A percentile compares a stretch with the other conserved stretches of the same genome.
phyloP scores from a whole-genome alignment of 2,329 filamentous ascomycete genomes.

The Colletotrichum camelliae region DNA sequence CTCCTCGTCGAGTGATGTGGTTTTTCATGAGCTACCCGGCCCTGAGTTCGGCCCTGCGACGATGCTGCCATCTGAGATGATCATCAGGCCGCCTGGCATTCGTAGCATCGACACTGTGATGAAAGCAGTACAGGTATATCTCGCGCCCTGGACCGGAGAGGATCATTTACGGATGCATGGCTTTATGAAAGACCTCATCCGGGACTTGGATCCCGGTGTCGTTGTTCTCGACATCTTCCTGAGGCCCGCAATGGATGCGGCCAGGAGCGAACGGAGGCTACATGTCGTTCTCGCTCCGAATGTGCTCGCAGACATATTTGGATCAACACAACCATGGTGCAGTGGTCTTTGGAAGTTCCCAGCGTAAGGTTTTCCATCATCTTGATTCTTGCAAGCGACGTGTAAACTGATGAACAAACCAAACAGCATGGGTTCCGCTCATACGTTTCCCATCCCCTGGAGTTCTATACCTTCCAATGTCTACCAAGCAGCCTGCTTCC shows the following conservation, averaged over 20 bases:
- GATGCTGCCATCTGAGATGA: slow-evolving; percentile 15
- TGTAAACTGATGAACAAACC: neutral
- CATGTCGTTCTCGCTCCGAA: slow-evolving; percentile 49
- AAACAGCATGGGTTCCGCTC: slow-evolving; percentile 44
- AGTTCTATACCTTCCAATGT: slow-evolving; percentile 46
- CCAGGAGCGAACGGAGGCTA: slow-evolving; percentile 26
- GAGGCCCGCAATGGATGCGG: slow-evolving; percentile 28
- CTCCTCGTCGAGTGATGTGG: slow-evolving; percentile 20
- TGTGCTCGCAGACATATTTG: slow-evolving; percentile 43
- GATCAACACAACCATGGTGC: slow-evolving; percentile 41
- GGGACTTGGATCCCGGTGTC: slow-evolving; percentile 34
- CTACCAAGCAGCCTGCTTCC: slow-evolving; percentile 24
- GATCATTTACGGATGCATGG: slow-evolving; percentile 34
- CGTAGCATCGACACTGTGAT: slow-evolving; percentile 16
- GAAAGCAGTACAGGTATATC: slow-evolving; percentile 24
- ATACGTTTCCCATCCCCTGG: slow-evolving; percentile 50
- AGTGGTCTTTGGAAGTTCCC: slow-evolving; percentile 44
- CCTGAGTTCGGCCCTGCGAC: slow-evolving; percentile 23
- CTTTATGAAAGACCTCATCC: slow-evolving; percentile 29
- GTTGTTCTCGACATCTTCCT: slow-evolving; percentile 37
- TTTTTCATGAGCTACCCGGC: slow-evolving; percentile 30
- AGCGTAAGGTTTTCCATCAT: slow-evolving; percentile 32
- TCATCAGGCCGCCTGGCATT: slow-evolving; percentile 26
- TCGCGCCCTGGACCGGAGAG: slow-evolving; percentile 33
- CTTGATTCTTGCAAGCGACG: neutral